phyloP scores from a whole-genome alignment of 305 asterid species.

The Fraxinus angustifolia region DNA sequence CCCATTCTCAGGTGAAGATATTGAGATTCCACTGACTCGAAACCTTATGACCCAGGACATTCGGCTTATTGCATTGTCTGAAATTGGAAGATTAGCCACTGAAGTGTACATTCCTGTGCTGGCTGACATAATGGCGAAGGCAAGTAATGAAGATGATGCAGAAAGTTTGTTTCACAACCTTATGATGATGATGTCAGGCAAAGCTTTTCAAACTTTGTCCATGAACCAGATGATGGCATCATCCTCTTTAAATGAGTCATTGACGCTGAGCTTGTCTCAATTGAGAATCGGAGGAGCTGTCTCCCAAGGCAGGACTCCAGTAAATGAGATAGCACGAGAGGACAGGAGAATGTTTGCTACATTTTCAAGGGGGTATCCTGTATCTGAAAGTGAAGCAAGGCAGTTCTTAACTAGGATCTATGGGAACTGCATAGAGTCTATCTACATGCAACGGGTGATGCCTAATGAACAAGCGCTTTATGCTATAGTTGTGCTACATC shows the following conservation, averaged over 20 bases:
- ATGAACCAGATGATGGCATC: neutral
- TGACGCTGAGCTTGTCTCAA: slow-evolving; percentile 9
- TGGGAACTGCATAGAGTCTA: slow-evolving; percentile 36
- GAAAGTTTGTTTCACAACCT: neutral
- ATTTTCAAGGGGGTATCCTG: neutral
- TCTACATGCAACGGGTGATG: slow-evolving; percentile 46
- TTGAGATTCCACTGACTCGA: slow-evolving; percentile 37
- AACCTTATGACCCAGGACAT: slow-evolving; percentile 22
- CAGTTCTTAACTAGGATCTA: slow-evolving; percentile 24
- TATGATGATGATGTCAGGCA: neutral
- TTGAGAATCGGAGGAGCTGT: slow-evolving; percentile 20
- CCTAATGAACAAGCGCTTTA: slow-evolving; percentile 26
- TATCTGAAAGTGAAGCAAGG: neutral
- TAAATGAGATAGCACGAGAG: slow-evolving; percentile 15
- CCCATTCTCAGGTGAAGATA: neutral
- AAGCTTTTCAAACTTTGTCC: neutral
- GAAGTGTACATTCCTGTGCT: slow-evolving; percentile 32
- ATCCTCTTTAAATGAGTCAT: neutral
- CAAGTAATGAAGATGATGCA: slow-evolving; percentile 15
- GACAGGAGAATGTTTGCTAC: slow-evolving; percentile 20
- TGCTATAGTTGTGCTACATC: neutral
- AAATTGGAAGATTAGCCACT: slow-evolving; percentile 17
- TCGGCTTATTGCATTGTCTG: slow-evolving; percentile 4
- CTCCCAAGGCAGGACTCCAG: neutral
- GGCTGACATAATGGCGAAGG: slow-evolving; percentile 35